A percentile compares a stretch with the other conserved stretches of the same genome.
These are phyloP conservation scores for Candida pini DNA, from an alignment of 805 yeast genomes.

Conservation along the genomic window DNA sequence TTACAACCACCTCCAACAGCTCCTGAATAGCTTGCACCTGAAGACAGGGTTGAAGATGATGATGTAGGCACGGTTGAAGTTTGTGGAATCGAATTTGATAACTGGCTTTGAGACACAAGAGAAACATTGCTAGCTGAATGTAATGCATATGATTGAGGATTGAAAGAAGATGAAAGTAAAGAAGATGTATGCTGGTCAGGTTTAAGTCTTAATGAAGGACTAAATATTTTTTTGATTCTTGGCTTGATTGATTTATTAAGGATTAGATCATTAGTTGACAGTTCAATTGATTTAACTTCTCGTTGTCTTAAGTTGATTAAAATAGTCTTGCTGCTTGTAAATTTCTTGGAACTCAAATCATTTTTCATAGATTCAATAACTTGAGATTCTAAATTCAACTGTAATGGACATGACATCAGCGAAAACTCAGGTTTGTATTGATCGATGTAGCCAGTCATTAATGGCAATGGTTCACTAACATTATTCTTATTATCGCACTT, in stretches of 20 bases:
- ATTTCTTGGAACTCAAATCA: constrained; percentile 30
- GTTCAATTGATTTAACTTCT: constrained; percentile 20
- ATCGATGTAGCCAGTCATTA: constrained; percentile 35
- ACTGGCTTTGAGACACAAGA: too few species aligned
- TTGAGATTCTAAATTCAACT: constrained; percentile 37
- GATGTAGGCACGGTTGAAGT: background rate
- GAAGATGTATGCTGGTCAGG: constrained; percentile 5
- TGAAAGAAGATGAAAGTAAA: constrained; percentile 6
- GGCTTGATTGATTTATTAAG: constrained; percentile 5
- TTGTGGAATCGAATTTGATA: too few species aligned
- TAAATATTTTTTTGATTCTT: constrained; percentile 10
- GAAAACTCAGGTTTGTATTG: constrained; percentile 48
- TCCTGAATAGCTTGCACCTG: too few species aligned
- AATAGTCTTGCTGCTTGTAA: constrained; percentile 12
- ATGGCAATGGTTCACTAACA: constrained; percentile 15
- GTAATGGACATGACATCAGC: constrained; percentile 45
- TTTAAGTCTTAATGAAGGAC: constrained; percentile 9
- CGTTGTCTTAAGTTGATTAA: constrained; percentile 24
- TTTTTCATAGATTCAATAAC: constrained; percentile 42
- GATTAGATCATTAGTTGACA: constrained; percentile 1
- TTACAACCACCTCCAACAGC: too few species aligned
- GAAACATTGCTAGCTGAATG: too few species aligned
- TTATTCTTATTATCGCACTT: background rate
- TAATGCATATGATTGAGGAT: too few species aligned
- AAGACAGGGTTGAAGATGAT: too few species aligned